Conservation (phyloP, 352 stramenopile genomes). For the Pythium folliculosum region DNA sequence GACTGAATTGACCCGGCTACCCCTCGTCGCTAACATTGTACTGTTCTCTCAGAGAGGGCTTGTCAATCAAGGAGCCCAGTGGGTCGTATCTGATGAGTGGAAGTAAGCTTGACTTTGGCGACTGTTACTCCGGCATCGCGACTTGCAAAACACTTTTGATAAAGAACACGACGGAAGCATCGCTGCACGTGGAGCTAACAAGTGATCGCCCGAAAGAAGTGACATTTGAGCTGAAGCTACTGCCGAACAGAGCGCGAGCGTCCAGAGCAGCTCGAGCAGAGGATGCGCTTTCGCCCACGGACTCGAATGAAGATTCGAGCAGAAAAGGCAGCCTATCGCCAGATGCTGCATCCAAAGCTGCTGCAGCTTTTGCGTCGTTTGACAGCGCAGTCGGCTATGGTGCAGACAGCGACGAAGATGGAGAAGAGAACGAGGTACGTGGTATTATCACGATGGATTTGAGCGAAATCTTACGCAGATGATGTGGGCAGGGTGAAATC, state of each 20-base stretch:
- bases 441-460: background rate
- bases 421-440: slow-evolving; percentile 80
- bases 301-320: slow-evolving; percentile 76
- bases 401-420: slow-evolving; percentile 83
- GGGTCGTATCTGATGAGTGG: slow-evolving; percentile 87
- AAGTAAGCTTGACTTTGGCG: slow-evolving; percentile 87
- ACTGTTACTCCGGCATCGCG: slow-evolving; percentile 84
- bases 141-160: slow-evolving; percentile 83
- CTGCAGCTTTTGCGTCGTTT: slow-evolving; percentile 56
- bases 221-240: slow-evolving; percentile 85
- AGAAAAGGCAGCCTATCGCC: slow-evolving; percentile 66
- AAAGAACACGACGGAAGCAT: slow-evolving; percentile 83
- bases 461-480: background rate
- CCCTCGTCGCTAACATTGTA: too few relatives aligned
- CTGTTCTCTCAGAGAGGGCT: slow-evolving; percentile 54
- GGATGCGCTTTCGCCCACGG: slow-evolving; percentile 67
- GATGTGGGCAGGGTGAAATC: slow-evolving; percentile 54
- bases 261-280: slow-evolving; percentile 57
- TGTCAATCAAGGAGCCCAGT: slow-evolving; percentile 85
- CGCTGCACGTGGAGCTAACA: slow-evolving; percentile 82
- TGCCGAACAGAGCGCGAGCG: slow-evolving; percentile 71
- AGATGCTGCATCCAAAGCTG: slow-evolving; percentile 50
- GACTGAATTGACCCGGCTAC: too few relatives aligned
- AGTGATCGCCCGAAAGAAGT: slow-evolving; percentile 89
- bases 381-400: slow-evolving; percentile 51